phyloP scores from a whole-genome alignment of 768 basidiomycete genomes.

The Dendrothele bispora region DNA sequence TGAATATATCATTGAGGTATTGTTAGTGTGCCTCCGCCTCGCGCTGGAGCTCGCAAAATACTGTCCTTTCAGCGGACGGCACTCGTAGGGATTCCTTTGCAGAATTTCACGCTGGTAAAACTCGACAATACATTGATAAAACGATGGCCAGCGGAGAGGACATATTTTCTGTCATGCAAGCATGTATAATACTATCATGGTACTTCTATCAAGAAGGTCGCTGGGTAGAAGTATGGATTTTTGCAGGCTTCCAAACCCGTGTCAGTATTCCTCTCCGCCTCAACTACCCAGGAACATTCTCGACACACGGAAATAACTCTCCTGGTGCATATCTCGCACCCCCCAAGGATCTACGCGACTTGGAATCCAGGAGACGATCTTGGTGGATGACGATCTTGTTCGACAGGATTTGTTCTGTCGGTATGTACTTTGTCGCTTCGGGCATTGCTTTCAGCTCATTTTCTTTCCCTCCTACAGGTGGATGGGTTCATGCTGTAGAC shows the following conservation, averaged over 20 bases:
- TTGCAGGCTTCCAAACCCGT: slow-evolving; percentile 81
- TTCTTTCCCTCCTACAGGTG: slow-evolving; percentile 75
- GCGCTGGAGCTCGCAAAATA: slow-evolving; percentile 74
- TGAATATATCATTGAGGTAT: slow-evolving; percentile 7
- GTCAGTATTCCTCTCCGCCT: slow-evolving; percentile 80
- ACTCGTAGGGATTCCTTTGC: slow-evolving; percentile 82
- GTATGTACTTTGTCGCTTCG: slow-evolving; percentile 19
- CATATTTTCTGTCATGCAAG: slow-evolving; percentile 85
- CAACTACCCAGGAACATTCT: slow-evolving; percentile 85
- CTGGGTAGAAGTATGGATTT: slow-evolving; percentile 92
- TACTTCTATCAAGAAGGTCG: slow-evolving; percentile 90
- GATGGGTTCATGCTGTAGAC: slow-evolving; percentile 85
- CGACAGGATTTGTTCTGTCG: slow-evolving; percentile 61
- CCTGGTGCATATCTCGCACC: slow-evolving; percentile 80
- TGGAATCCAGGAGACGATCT: slow-evolving; percentile 77
- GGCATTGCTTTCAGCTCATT: slow-evolving; percentile 26
- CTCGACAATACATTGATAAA: slow-evolving; percentile 83
- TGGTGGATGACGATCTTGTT: slow-evolving; percentile 94
- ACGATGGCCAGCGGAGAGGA: slow-evolving; percentile 90
- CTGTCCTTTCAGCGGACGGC: slow-evolving; percentile 69
- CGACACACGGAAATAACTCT: slow-evolving; percentile 63
- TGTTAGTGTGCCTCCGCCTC: slow-evolving; percentile 78
- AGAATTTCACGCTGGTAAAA: slow-evolving; percentile 84
- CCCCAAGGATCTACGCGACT: slow-evolving; percentile 70
- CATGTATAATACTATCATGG: slow-evolving; percentile 84